These are phyloP conservation scores for Neurospora sp. DNA, from an alignment of 495 filamentous ascomycete genomes.

Conservation along the genomic window DNA sequence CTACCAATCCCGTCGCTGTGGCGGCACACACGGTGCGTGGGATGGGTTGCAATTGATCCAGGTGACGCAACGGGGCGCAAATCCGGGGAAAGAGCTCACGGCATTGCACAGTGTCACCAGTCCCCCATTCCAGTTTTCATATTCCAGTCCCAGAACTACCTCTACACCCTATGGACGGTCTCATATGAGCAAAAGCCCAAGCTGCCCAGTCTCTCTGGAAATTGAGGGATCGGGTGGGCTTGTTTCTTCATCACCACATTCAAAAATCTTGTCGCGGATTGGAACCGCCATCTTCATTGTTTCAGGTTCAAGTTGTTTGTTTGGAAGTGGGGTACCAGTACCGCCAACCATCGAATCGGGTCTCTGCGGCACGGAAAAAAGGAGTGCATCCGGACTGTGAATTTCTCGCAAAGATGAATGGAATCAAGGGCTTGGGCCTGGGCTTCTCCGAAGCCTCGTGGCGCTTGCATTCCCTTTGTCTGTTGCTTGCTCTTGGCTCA, in stretches of 20 bases:
- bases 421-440: not conserved
- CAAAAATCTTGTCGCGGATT: not conserved
- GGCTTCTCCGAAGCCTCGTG: slow-evolving; percentile 26
- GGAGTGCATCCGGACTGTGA: not conserved
- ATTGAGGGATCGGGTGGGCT: not conserved
- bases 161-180: not conserved
- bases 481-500: slow-evolving; percentile 45
- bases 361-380: not conserved
- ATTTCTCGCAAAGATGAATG: not conserved
- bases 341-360: not conserved
- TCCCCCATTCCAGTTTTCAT: not conserved
- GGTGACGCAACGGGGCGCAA: not conserved
- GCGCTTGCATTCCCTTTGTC: slow-evolving; percentile 37
- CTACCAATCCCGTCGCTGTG: not conserved
- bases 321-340: not conserved
- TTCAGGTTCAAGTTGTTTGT: not conserved
- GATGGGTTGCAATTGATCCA: not conserved
- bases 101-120: not conserved
- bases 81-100: not conserved
- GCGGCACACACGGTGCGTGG: not conserved
- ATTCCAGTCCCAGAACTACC: not conserved
- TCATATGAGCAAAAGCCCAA: not conserved
- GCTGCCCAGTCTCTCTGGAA: not conserved
- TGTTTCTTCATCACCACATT: not conserved
- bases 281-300: not conserved